Evolutionary conservation across 306 rosid species (phyloP).

Genomic region (Amphicarpaea edgeworthii): DNA sequence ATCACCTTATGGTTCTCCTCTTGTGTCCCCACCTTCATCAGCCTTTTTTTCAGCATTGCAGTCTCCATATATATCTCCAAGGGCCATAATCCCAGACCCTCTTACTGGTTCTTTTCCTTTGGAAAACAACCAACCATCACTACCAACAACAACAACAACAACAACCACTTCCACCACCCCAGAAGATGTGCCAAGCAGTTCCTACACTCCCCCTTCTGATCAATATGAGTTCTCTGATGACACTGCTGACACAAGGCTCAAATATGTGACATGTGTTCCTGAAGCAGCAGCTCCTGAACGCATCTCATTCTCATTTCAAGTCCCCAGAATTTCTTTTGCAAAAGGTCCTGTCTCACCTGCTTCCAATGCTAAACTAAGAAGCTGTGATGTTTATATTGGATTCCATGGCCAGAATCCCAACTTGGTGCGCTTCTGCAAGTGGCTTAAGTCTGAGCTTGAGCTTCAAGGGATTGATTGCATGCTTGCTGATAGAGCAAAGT

Average conservation of each 20-base stretch:
- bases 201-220: slow-evolving; percentile 93
- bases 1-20: slow-evolving; percentile 77
- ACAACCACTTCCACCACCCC: slow-evolving; percentile 54
- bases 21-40: slow-evolving; percentile 89
- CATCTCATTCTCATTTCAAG: slow-evolving; percentile 86
- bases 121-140: slow-evolving; percentile 38
- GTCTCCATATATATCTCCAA: slow-evolving; percentile 90
- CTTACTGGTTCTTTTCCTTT: neutral
- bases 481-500: slow-evolving; percentile 79
- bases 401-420: slow-evolving; percentile 76
- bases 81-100: slow-evolving; percentile 57
- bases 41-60: slow-evolving; percentile 95
- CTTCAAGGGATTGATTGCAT: slow-evolving; percentile 92
- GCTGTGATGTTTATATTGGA: slow-evolving; percentile 87
- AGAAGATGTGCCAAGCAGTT: slow-evolving; percentile 85
- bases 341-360: slow-evolving; percentile 71
- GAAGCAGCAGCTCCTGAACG: slow-evolving; percentile 66
- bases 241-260: slow-evolving; percentile 59
- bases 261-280: slow-evolving; percentile 57
- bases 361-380: slow-evolving; percentile 66
- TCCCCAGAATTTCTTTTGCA: slow-evolving; percentile 76
- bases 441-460: slow-evolving; percentile 93
- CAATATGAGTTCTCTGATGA: slow-evolving; percentile 77
- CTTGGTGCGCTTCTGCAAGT: slow-evolving; percentile 75
- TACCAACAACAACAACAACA: slow-evolving; percentile 23